Base-by-base conservation (phyloP, 441 rosid species). In the Adansonia rubrostipa region DNA sequence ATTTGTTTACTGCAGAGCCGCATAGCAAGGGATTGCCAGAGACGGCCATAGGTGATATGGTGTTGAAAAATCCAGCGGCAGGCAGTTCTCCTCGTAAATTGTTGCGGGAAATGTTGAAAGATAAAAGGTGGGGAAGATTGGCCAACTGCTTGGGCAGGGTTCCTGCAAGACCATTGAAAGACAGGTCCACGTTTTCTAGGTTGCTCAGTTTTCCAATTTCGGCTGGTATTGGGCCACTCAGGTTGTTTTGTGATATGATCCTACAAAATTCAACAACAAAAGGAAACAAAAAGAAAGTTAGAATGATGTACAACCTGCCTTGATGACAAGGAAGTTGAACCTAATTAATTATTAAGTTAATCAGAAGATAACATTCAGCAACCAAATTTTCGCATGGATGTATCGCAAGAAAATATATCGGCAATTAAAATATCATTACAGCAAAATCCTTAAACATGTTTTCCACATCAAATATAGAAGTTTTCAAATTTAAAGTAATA, bases 81-180 rank as follows among this genome's bases (percentile, higher is more conserved):
- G 96, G 96, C 61, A 91, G 86, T 51, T 90, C 92, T 7, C 96
- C 96, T 78, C 74, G 82, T 58, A 91, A 78, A 48, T 86, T 82
- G 86, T 91, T 91, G 80, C 90, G 88, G 11, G 96, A 90, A 74
- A 91, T 87, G 86, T 91, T 91, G 87, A 91, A 91, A 51, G 85
- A 74, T 58, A 61, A 73, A 45, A 91, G 88, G 74, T 82, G 81
- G 73, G 86, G 84, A 63, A 91, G 96, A 88, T 88, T 91, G 53
- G 90, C 89, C 77, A 91, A 78, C 79, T 84, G 90, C 81, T 87
- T 91, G 48, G 96, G 92, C 17, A 91, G 82, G 6, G 78, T 74
- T 78, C 96, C 96, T 0, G 74, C 69, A 14, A 91, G 83, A 40
- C 68, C 62, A 76, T 91, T 91, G 58, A 82, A 86, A 13, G 96